These are phyloP conservation scores for Colletotrichum graminicola DNA, from an alignment of 2,329 filamentous ascomycete genomes.

Conservation along the genomic window DNA sequence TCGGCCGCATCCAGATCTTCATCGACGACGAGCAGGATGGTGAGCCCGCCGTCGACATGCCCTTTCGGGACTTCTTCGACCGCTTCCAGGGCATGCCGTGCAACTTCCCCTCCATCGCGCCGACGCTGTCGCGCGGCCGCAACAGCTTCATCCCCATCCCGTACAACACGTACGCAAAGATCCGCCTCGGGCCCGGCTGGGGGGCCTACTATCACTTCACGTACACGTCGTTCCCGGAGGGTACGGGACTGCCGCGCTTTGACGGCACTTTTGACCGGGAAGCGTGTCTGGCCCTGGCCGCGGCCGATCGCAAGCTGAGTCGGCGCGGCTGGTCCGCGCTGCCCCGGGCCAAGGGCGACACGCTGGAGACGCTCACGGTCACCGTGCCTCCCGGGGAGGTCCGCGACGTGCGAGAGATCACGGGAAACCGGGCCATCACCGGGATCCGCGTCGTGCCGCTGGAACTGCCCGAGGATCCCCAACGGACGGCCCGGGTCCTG, in stretches of 20 bases:
- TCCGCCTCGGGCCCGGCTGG: constrained; percentile 33
- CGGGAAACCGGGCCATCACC: constrained; percentile 32
- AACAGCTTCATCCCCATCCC: constrained; percentile 39
- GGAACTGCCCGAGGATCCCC: constrained; percentile 3
- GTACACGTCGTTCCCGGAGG: constrained; percentile 25
- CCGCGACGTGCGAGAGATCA: constrained; percentile 18
- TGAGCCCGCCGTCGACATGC: constrained; percentile 26
- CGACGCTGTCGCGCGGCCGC: constrained; percentile 30
- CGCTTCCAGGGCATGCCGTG: constrained; percentile 37
- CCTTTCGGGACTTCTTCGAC: constrained; percentile 35
- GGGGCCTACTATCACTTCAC: constrained; percentile 39
- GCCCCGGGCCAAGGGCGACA: constrained; percentile 24
- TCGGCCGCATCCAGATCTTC: constrained; percentile 33
- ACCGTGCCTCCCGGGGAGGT: constrained; percentile 20
- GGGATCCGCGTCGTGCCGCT: constrained; percentile 33
- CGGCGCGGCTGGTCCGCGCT: constrained; percentile 37
- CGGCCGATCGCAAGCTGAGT: constrained; percentile 30
- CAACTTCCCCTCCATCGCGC: constrained; percentile 35
- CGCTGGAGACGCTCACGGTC: constrained; percentile 29
- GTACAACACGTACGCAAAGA: constrained; percentile 33
- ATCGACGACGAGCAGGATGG: constrained; percentile 19
- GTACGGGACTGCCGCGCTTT: constrained; percentile 23
- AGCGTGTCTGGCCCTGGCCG: constrained; percentile 31
- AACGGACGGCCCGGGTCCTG: constrained; percentile 4
- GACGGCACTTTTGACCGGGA: constrained; percentile 32